These are phyloP conservation scores for Penicillium parvum DNA, from an alignment of 495 filamentous ascomycete genomes.

Conservation along the genomic window DNA sequence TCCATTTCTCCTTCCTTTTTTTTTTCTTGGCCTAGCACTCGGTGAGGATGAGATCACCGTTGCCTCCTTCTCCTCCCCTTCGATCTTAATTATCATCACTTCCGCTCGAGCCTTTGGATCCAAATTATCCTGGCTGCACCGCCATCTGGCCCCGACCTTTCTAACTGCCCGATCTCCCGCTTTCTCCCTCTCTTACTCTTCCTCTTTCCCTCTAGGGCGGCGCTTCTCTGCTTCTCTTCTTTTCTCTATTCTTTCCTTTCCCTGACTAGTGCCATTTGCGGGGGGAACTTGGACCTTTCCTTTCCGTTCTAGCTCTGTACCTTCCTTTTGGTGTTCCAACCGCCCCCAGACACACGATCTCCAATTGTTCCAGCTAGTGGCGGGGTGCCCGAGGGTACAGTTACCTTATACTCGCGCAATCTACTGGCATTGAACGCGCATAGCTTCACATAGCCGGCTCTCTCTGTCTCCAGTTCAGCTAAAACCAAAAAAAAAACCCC, in stretches of 20 bases:
- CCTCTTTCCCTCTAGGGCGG: too few relatives aligned
- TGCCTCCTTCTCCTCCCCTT: conserved; percentile 11
- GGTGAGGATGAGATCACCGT: conserved; percentile 25
- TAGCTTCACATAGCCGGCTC: background rate
- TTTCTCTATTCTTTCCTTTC: conserved; percentile 7
- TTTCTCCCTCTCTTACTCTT: background rate
- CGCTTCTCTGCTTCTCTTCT: conserved; percentile 7
- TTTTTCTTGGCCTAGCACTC: conserved; percentile 16
- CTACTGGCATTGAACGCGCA: conserved; percentile 8
- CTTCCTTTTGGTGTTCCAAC: conserved; percentile 1
- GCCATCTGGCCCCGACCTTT: conserved; percentile 14
- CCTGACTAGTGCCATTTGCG: conserved; percentile 9
- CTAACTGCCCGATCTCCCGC: conserved; percentile 13
- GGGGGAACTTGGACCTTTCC: conserved; percentile 5
- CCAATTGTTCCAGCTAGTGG: conserved; percentile 17
- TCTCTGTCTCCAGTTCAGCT: conserved; percentile 5
- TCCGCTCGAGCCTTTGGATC: conserved; percentile 10
- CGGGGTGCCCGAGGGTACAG: conserved; percentile 2
- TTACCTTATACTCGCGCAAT: conserved; percentile 11
- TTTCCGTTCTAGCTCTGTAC: conserved; percentile 3
- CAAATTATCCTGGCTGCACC: conserved; percentile 17
- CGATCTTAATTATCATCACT: conserved; percentile 9
- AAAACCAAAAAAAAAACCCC: background rate
- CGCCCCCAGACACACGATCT: background rate
- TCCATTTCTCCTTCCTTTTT: background rate